Percentiles rank a stretch among this genome's conserved stretches.
Conservation (phyloP, 164 flowering plant genomes). For the Vitis amurensis region DNA sequence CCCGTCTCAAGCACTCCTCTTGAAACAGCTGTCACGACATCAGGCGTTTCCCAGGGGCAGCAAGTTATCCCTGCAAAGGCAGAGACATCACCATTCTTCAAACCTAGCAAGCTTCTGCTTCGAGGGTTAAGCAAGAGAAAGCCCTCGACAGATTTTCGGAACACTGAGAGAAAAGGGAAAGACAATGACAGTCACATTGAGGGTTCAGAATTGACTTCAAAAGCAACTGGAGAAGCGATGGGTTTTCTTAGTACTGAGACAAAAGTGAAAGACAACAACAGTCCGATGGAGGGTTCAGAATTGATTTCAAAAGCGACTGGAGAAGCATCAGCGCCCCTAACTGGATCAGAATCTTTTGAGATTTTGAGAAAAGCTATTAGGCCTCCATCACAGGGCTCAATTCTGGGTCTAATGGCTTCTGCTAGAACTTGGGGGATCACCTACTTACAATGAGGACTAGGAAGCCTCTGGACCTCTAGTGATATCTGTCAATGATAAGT, state of each 20-base stretch:
- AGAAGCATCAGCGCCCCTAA: conserved; percentile 6
- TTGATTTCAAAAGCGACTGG: background rate
- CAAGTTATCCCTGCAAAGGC: conserved; percentile 33
- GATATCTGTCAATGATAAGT: no score
- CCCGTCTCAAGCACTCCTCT: conserved; percentile 38
- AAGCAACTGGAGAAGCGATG: no score
- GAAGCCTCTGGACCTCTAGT: no score
- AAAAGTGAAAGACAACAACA: no score
- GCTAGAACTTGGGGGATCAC: no score
- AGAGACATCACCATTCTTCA: conserved; percentile 28
- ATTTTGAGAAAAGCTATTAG: no score
- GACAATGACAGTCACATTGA: conserved; percentile 3
- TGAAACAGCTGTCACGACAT: conserved; percentile 38
- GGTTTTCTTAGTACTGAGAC: no score
- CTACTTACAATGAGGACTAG: no score
- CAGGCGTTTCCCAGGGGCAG: conserved; percentile 45
- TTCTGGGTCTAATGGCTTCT: no score
- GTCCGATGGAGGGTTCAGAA: background rate
- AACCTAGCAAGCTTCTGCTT: conserved; percentile 27
- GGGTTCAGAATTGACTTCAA: conserved; percentile 1
- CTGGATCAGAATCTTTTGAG: background rate
- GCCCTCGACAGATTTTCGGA: conserved; percentile 49
- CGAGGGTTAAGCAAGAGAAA: conserved; percentile 44
- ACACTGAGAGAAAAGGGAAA: conserved; percentile 33
- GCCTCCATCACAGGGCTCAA: no score